Conservation (phyloP, 148 eudicot genomes). For the Salicornia ramosissima region DNA sequence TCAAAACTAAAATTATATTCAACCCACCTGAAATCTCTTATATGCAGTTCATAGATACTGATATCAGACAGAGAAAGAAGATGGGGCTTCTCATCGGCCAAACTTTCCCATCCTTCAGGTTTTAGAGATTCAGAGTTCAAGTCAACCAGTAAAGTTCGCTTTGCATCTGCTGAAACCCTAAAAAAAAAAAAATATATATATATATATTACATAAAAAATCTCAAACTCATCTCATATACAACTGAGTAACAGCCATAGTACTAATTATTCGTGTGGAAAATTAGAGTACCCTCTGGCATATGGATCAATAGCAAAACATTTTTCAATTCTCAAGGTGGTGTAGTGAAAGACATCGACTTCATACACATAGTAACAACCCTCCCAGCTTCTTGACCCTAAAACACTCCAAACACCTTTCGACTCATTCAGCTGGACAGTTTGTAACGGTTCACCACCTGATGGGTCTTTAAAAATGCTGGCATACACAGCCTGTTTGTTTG, state of each 20-base stretch:
- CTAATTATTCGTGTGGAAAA: conserved; percentile 9
- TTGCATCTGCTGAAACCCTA: conserved; percentile 80
- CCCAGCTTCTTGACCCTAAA: conserved; percentile 74
- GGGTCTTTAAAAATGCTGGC: conserved; percentile 55
- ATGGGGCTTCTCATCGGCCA: conserved; percentile 67
- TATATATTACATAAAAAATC: conserved; percentile 1
- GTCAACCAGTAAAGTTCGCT: conserved; percentile 70
- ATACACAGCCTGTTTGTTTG: conserved; percentile 46
- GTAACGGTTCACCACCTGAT: conserved; percentile 45
- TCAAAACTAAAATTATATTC: neutral
- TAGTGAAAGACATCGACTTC: conserved; percentile 85
- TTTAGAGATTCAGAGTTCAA: conserved; percentile 60
- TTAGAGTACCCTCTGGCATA: conserved; percentile 91
- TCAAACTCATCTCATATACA: neutral
- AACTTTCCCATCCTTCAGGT: conserved; percentile 86
- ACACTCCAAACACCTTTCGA: conserved; percentile 74
- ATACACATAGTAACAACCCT: conserved; percentile 89
- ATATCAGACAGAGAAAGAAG: conserved; percentile 71
- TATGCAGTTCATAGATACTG: conserved; percentile 91
- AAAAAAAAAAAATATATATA: conserved; percentile 13
- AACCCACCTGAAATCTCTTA: conserved; percentile 90
- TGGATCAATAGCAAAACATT: conserved; percentile 84
- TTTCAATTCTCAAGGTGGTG: conserved; percentile 67
- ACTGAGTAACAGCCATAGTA: neutral
- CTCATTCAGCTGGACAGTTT: conserved; percentile 63